A percentile compares a stretch with the other conserved stretches of the same genome.
These are phyloP conservation scores for Phyllostachys edulis DNA, from an alignment of 176 grass and related monocot genomes.

Conservation along the genomic window DNA sequence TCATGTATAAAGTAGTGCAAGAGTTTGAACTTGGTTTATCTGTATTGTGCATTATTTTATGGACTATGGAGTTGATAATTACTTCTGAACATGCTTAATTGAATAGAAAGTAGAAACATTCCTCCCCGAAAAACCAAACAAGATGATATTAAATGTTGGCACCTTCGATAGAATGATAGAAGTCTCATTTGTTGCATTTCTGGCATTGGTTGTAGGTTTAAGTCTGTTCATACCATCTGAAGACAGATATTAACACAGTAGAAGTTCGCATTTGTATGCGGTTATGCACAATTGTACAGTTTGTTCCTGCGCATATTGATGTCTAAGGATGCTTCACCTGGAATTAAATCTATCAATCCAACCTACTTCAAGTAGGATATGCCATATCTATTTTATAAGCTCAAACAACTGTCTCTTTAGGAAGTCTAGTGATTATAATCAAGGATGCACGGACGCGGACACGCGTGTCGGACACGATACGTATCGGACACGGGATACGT, in stretches of 20 bases:
- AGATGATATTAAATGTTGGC: background rate
- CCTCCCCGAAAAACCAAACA: background rate
- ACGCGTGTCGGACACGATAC: too few species aligned
- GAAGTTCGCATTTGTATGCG: background rate
- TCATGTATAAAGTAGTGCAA: background rate
- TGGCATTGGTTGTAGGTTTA: background rate
- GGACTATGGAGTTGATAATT: slow-evolving; percentile 2
- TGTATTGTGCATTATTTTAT: background rate
- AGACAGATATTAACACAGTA: background rate
- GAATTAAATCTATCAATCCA: background rate
- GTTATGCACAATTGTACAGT: background rate
- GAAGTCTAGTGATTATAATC: background rate
- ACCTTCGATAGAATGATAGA: background rate
- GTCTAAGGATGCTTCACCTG: slow-evolving; percentile 2
- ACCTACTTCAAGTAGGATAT: background rate
- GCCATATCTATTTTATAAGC: background rate
- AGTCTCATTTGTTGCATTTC: background rate
- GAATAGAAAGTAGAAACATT: slow-evolving; percentile 3
- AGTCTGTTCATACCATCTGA: background rate
- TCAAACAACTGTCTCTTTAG: background rate
- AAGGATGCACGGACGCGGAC: too few species aligned
- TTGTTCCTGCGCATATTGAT: background rate
- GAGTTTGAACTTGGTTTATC: background rate
- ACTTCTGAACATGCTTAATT: slow-evolving; percentile 3
- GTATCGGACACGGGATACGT: too few species aligned